Evolutionary conservation across 1,139 yeast genomes (phyloP), one percentile per base, ranked within the genome.

Genomic region (Casaregolazyma suthepensis): DNA sequence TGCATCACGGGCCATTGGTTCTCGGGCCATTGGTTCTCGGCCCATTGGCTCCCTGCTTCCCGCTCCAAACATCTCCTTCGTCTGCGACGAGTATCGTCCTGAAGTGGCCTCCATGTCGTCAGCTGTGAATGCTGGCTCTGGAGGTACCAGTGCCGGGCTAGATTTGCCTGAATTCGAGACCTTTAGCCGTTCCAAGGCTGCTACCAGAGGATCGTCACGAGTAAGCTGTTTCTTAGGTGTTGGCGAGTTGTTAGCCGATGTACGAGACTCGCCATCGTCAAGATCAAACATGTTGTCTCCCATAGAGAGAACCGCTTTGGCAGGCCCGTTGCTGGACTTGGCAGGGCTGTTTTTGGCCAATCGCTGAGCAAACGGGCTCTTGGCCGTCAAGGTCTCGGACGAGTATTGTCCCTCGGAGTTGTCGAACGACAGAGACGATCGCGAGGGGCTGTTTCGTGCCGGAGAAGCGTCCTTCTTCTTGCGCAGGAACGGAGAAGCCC

Each of bases 171-270:
- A 22, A 9, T 43, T 43, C 17, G 37, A 23, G 19, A 78, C 70
- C 62, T 83, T 83, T 62, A 86, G 74, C 60, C 82, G 85, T 62
- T 83, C 87, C 51, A 86, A 64, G 54, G 70, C 90, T 72, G 75
- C 83, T 63, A 70, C 83, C 73, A 71, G 76, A 63, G 77, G 80
- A 58, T 77, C 81, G 22, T 69, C 73, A 45, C 59, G 54, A 23
- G 50, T 31, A 2, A 40, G 47, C 56, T 64, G 64, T 50, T 61
- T 59, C 40, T 38, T 45, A 13, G 48, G 22, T 10, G 43, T 20
- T 6, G 61, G 59, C 54, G 50, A 18, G 31, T 54, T 23, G 13
- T 52, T 47, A 6, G 44, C 50, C 20, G 48, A 47, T 9, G 38
- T 19, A 12, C 51, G 52, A 10, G 63, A 48, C 9, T 63, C 57